phyloP scores from a whole-genome alignment of 192 early-diverging fungal genomes.

The Rhizoclosmatium sp. region DNA sequence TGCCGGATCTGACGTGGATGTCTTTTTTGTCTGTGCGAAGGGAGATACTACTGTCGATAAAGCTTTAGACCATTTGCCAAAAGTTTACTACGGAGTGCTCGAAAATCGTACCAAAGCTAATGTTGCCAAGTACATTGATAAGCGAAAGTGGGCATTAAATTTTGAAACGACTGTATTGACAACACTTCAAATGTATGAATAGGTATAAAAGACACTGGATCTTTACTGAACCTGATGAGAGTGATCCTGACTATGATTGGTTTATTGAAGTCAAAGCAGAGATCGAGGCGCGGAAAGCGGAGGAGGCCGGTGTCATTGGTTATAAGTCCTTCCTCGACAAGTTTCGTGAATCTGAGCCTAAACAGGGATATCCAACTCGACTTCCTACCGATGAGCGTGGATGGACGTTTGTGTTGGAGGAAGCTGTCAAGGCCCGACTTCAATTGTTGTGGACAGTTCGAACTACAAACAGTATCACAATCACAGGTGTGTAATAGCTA shows the following conservation, averaged over 20 bases:
- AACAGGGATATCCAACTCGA: too few species aligned
- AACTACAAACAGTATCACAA: constrained; percentile 43
- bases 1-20: constrained; percentile 27
- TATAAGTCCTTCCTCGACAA: constrained; percentile 1
- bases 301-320: neutral
- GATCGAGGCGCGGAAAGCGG: constrained; percentile 1
- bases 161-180: too few species aligned
- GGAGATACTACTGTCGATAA: constrained; percentile 1
- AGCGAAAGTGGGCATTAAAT: neutral
- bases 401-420: constrained; percentile 25
- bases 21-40: constrained; percentile 34
- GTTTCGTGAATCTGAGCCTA: neutral
- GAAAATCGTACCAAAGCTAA: constrained; percentile 12
- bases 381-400: constrained; percentile 3
- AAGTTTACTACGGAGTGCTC: constrained; percentile 2
- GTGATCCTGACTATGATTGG: constrained; percentile 10
- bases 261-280: constrained; percentile 16
- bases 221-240: neutral
- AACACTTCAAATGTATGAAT: too few species aligned
- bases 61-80: constrained; percentile 30
- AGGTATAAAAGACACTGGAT: constrained; percentile 22
- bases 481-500: constrained; percentile 15
- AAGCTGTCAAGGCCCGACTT: constrained; percentile 13
- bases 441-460: constrained; percentile 36
- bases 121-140: neutral